Evolutionary conservation across 2,329 filamentous ascomycete genomes (phyloP), one percentile per base, ranked within the genome.

Genomic region (Hirsutella rhossiliensis): DNA sequence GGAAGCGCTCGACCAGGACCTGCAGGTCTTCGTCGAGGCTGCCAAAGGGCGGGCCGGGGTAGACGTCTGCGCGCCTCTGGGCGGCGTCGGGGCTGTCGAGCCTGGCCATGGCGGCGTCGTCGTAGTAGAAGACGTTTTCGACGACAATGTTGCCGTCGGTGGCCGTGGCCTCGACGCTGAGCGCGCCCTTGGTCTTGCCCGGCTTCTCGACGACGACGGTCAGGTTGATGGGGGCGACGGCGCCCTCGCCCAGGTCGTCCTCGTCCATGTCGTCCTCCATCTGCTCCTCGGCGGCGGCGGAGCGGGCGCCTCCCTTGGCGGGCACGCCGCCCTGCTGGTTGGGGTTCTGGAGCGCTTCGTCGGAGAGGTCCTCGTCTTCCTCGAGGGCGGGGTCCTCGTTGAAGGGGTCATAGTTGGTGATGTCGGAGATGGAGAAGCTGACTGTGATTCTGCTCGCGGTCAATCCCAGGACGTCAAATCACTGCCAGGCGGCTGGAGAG

Each of bases 11-110:
- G 62, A 97, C 75, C 55, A 95, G 75, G 43, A 87, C 75, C 73
- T 97, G 90, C 38, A 98, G 78, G 62, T 97, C 90, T 70, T 96
- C 88, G 61, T 98, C 92, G 47, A 98, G 80, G 71, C 87, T 94
- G 67, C 80, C 82, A 64, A 96, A 97, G 44, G 87, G 85, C 48
- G 92, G 92, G 45, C 92, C 92, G 37, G 86, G 82, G 71, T 97
- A 98, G 53, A 88, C 66, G 50, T 80, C 80, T 62, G 84, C 78
- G 58, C 87, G 76, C 55, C 77, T 71, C 74, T 87, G 88, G 53
- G 84, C 78, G 60, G 79, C 75, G 58, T 94, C 87, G 51, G 87
- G 80, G 42, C 75, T 80, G 57, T 82, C 72, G 50, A 84, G 79
- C 60, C 87, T 80, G 37, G 90, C 87, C 51, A 94, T 69, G 46